Conservation (phyloP, 2,329 filamentous ascomycete genomes). For the Fusarium sp. region DNA sequence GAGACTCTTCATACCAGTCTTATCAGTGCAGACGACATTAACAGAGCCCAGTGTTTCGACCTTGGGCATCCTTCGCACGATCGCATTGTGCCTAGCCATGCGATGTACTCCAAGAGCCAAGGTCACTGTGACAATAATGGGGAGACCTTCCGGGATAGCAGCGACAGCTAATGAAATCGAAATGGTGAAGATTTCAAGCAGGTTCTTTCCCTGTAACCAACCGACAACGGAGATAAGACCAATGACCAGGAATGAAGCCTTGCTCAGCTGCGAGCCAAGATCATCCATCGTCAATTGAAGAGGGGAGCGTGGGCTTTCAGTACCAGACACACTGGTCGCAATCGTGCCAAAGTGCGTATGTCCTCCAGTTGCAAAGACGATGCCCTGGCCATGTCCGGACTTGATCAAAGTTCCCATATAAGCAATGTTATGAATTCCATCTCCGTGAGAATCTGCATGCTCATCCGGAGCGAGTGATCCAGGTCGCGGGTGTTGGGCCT, state of each 20-base stretch:
- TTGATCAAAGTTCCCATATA: slow-evolving; percentile 98
- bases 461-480: slow-evolving; percentile 60
- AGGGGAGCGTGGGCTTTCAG: slow-evolving; percentile 94
- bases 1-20: slow-evolving; percentile 73
- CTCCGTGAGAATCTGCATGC: slow-evolving; percentile 72
- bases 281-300: slow-evolving; percentile 97
- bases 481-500: slow-evolving; percentile 47
- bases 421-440: slow-evolving; percentile 88
- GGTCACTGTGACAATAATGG: slow-evolving; percentile 98
- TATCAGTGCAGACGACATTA: slow-evolving; percentile 99
- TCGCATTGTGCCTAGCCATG: slow-evolving; percentile 95
- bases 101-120: slow-evolving; percentile 93
- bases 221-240: slow-evolving; percentile 92
- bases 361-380: slow-evolving; percentile 96
- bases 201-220: slow-evolving; percentile 86
- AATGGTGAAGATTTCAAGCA: slow-evolving; percentile 97
- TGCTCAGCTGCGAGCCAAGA: slow-evolving; percentile 95
- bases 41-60: slow-evolving; percentile 98
- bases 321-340: slow-evolving; percentile 91
- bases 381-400: slow-evolving; percentile 93
- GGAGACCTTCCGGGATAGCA: slow-evolving; percentile 94
- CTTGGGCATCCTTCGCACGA: slow-evolving; percentile 94
- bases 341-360: slow-evolving; percentile 97
- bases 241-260: slow-evolving; percentile 96
- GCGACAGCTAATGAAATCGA: slow-evolving; percentile 96